Conservation (phyloP, 768 basidiomycete species). For the Pisolithus albus region DNA sequence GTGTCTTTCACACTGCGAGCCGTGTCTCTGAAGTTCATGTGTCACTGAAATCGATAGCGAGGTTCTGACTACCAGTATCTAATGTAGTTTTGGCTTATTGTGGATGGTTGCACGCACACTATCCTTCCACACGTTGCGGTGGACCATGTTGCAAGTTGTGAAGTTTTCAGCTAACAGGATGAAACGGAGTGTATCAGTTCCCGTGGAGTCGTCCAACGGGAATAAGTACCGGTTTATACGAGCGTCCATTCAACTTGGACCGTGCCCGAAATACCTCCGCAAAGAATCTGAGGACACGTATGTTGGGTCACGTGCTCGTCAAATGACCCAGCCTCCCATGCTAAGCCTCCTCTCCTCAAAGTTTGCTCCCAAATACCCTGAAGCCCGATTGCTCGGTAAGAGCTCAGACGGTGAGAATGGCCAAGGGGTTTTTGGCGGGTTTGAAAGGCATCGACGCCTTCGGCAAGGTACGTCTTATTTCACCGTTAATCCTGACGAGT, state of each 20-base stretch:
- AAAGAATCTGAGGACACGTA: constrained; percentile 18
- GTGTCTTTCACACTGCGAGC: too few species aligned
- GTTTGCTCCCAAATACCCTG: constrained; percentile 4
- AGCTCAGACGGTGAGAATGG: constrained; percentile 40
- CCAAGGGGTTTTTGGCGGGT: constrained; percentile 66
- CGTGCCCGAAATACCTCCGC: not conserved
- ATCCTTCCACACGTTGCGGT: too few species aligned
- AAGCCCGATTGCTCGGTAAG: constrained; percentile 10
- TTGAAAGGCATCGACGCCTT: constrained; percentile 97
- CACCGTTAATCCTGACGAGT: constrained; percentile 1
- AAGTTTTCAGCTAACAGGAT: too few species aligned
- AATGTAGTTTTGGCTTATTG: too few species aligned
- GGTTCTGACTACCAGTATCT: too few species aligned
- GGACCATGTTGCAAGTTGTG: too few species aligned
- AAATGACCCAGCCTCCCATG: not conserved
- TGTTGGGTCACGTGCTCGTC: constrained; percentile 20
- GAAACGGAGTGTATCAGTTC: too few species aligned
- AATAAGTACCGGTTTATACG: too few species aligned
- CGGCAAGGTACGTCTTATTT: constrained; percentile 68
- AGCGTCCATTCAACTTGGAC: too few species aligned
- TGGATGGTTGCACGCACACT: too few species aligned
- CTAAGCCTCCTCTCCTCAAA: not conserved
- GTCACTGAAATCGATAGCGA: too few species aligned
- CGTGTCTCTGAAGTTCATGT: not conserved
- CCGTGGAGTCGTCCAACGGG: too few species aligned